A percentile compares a stretch with the other conserved stretches of the same genome.
Conservation (phyloP, 768 basidiomycete species). For the Amanita polypyramis region DNA sequence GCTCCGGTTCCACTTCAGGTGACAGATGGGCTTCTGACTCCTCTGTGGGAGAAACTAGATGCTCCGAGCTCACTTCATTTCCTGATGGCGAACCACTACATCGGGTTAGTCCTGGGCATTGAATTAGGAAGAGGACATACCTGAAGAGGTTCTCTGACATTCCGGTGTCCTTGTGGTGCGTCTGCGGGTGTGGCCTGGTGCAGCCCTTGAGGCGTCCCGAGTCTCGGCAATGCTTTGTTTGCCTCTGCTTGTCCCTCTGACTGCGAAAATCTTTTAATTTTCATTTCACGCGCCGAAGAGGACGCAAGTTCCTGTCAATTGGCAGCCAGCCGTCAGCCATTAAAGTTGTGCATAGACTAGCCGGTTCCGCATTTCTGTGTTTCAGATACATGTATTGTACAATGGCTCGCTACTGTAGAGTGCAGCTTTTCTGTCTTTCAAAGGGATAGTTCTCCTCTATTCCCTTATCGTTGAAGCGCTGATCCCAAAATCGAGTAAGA, state of each 20-base stretch:
- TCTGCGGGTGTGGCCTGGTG: neutral
- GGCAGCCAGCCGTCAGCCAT: neutral
- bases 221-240: neutral
- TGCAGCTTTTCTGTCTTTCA: neutral
- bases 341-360: neutral
- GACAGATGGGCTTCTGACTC: conserved; percentile 51
- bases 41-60: conserved; percentile 42
- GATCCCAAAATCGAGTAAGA: neutral
- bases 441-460: neutral
- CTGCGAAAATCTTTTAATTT: neutral
- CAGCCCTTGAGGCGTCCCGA: neutral
- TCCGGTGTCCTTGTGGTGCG: too few species aligned
- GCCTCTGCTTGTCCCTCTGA: neutral
- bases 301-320: conserved; percentile 1
- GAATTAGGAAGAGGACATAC: neutral
- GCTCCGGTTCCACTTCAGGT: conserved; percentile 39
- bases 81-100: conserved; percentile 10
- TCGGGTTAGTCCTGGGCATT: neutral
- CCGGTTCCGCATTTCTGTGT: neutral
- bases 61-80: conserved; percentile 23
- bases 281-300: neutral
- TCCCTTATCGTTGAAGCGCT: neutral
- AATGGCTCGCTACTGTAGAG: neutral
- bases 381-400: conserved; percentile 1
- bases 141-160: neutral